These are phyloP conservation scores for Debaryomycetaceae sp. DNA, from an alignment of 1,139 yeast genomes.

Conservation along the genomic window DNA sequence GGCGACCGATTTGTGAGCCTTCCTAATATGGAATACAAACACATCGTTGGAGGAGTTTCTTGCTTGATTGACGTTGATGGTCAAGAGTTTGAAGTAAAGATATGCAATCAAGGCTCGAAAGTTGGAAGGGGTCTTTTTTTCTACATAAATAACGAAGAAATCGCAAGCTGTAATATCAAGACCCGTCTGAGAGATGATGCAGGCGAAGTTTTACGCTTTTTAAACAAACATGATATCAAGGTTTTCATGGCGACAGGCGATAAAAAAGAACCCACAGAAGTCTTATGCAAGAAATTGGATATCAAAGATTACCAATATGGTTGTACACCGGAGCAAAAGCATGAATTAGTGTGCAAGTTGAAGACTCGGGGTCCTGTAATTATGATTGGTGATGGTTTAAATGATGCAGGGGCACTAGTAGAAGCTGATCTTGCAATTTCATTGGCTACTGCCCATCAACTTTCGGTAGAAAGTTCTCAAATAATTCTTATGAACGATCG, in stretches of 20 bases:
- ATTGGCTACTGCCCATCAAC: constrained; percentile 55
- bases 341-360: constrained; percentile 29
- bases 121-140: constrained; percentile 15
- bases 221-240: constrained; percentile 39
- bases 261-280: constrained; percentile 60
- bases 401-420: constrained; percentile 62
- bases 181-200: constrained; percentile 63
- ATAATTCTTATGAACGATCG: constrained; percentile 52
- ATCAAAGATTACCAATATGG: constrained; percentile 63
- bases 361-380: constrained; percentile 43
- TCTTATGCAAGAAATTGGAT: constrained; percentile 64
- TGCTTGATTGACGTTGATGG: constrained; percentile 8
- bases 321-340: constrained; percentile 72
- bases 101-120: constrained; percentile 11
- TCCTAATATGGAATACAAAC: not conserved
- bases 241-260: constrained; percentile 79
- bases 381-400: constrained; percentile 65
- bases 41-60: not conserved
- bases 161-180: constrained; percentile 57
- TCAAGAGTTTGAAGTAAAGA: constrained; percentile 38
- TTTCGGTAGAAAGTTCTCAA: constrained; percentile 58
- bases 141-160: constrained; percentile 35
- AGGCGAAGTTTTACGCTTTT: constrained; percentile 47
- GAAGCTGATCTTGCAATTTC: constrained; percentile 61
- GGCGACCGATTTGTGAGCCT: not conserved